phyloP scores from a whole-genome alignment of 2,329 filamentous ascomycete species.

The Alternaria alternata region DNA sequence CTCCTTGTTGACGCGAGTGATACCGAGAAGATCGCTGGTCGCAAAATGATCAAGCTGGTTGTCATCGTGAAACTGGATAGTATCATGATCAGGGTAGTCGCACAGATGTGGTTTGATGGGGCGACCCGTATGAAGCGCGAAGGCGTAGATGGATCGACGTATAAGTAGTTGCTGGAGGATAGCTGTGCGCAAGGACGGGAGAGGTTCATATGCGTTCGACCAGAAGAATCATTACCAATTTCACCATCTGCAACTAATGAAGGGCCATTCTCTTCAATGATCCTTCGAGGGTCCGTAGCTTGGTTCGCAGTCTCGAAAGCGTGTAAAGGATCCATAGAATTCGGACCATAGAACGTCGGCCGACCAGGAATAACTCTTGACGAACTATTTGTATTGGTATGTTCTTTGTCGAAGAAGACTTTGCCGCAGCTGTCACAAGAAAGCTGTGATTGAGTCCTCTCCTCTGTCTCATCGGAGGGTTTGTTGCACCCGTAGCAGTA shows the following conservation, averaged over 20 bases:
- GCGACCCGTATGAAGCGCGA: slow-evolving; percentile 12
- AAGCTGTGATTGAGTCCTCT: background rate
- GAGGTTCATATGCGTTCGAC: background rate
- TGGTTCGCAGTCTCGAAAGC: background rate
- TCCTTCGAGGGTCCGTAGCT: background rate
- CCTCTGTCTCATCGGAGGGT: background rate
- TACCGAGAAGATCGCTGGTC: slow-evolving; percentile 8
- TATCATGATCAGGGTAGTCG: background rate
- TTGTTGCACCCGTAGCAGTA: background rate
- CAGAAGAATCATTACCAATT: background rate
- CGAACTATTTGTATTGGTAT: background rate
- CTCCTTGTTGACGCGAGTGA: slow-evolving; percentile 25
- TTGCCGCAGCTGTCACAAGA: background rate
- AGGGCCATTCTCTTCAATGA: background rate
- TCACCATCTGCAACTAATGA: background rate
- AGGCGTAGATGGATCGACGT: slow-evolving; percentile 24
- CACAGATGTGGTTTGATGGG: slow-evolving; percentile 29
- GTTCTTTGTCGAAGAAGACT: background rate
- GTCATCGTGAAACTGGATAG: slow-evolving; percentile 29
- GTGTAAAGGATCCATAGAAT: background rate
- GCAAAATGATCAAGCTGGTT: slow-evolving; percentile 18
- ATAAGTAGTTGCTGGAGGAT: background rate
- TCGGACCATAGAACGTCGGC: background rate
- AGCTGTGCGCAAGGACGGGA: background rate
- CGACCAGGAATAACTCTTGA: background rate